phyloP scores from a whole-genome alignment of 2,329 filamentous ascomycete genomes.

The Cytospora leucostoma region DNA sequence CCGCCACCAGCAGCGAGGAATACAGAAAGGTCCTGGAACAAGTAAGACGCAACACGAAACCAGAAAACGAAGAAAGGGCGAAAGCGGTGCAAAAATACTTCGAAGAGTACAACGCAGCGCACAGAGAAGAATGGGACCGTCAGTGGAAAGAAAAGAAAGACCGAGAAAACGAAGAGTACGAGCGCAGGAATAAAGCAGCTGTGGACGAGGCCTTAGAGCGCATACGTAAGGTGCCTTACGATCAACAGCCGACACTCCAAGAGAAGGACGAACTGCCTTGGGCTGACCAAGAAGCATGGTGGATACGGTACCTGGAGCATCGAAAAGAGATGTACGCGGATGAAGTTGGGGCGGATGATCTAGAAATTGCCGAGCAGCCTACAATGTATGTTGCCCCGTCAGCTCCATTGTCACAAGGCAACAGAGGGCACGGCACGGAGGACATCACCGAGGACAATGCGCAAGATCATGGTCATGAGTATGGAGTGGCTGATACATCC shows the following conservation, averaged over 20 bases:
- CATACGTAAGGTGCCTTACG: background rate
- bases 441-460: too few relatives aligned
- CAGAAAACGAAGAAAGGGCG: background rate
- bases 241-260: background rate
- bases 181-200: background rate
- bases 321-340: too few relatives aligned
- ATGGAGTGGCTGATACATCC: background rate
- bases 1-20: background rate
- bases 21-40: background rate
- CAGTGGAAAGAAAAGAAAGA: background rate
- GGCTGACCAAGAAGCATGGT: background rate
- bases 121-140: background rate
- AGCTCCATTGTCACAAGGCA: too few relatives aligned
- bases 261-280: background rate
- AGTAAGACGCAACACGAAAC: background rate
- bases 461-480: background rate
- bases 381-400: too few relatives aligned
- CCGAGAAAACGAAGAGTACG: background rate
- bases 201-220: background rate
- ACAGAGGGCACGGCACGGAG: too few relatives aligned
- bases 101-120: background rate
- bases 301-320: background rate
- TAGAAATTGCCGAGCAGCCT: too few relatives aligned
- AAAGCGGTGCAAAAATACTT: background rate
- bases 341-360: too few relatives aligned